phyloP scores from a whole-genome alignment of 2,329 filamentous ascomycete genomes.

The Fusarium bactridioides region DNA sequence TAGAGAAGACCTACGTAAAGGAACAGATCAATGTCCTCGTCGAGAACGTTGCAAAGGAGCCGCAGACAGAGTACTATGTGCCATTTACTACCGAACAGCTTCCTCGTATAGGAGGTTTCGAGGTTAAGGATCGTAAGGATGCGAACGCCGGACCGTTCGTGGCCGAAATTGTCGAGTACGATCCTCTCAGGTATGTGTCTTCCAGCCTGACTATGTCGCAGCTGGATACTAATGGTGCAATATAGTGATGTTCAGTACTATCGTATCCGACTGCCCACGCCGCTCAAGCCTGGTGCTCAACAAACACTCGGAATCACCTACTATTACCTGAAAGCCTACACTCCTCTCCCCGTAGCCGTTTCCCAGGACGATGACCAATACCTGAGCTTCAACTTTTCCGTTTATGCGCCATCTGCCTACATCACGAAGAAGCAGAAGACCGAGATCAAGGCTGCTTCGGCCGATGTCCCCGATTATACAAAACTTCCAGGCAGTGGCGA shows the following conservation, averaged over 20 bases:
- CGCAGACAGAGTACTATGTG: conserved; percentile 90
- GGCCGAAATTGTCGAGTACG: conserved; percentile 72
- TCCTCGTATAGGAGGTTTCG: conserved; percentile 80
- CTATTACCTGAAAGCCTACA: conserved; percentile 79
- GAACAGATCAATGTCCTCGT: conserved; percentile 95
- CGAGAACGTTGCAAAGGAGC: conserved; percentile 80
- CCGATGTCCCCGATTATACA: conserved; percentile 85
- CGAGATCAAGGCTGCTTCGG: conserved; percentile 86
- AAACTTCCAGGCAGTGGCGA: conserved; percentile 69
- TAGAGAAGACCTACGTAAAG: conserved; percentile 91
- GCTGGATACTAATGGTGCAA: conserved; percentile 20
- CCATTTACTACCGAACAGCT: conserved; percentile 83
- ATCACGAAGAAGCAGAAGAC: conserved; percentile 93
- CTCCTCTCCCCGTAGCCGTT: conserved; percentile 82
- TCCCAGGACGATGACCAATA: conserved; percentile 88
- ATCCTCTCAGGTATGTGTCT: conserved; percentile 62
- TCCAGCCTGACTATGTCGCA: background rate
- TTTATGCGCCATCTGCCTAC: conserved; percentile 86
- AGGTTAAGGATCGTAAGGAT: conserved; percentile 93
- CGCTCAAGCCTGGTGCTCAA: conserved; percentile 78
- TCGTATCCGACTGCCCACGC: conserved; percentile 77
- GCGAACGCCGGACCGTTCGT: conserved; percentile 70
- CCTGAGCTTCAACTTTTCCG: conserved; percentile 84
- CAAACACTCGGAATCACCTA: conserved; percentile 90
- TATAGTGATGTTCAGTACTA: conserved; percentile 80